Evolutionary conservation across 140 eudicot species (phyloP), one percentile per base, ranked within the genome.

Genomic region (Oenanthe javanica): DNA sequence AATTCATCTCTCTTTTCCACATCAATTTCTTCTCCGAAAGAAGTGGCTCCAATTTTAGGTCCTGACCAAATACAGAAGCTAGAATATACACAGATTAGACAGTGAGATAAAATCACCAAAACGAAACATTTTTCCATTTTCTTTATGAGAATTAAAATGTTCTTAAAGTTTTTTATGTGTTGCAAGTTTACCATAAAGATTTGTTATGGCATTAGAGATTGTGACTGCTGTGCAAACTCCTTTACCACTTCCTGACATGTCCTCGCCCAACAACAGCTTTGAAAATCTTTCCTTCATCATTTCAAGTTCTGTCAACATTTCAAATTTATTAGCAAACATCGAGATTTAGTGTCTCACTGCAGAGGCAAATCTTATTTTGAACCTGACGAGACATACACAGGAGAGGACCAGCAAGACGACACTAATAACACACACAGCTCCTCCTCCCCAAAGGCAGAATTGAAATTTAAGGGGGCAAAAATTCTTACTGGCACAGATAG

Each of bases 211-310:
- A 79, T 95, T 95, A 72, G 99, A 95, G 76, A 95, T 84, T 9
- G 97, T 81, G 38, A 92, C 95, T 19, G 99, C 99, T 9, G 97
- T 95, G 76, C 91, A 89, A 47, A 95, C 99, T 25, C 99, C 99
- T 86, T 95, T 92, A 10, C 97, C 99, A 79, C 97, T 84, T 72
- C 99, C 99, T 47, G 99, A 95, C 99, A 95, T 95, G 80, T 95
- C 99, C 85, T 95, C 97, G 45, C 99, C 99, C 55, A 95, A 67
- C 86, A 95, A 80, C 72, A 95, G 96, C 91, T 89, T 95, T 79
- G 99, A 93, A 82, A 95, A 95, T 86, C 96, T 88, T 82, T 95
- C 99, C 86, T 91, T 95, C 97, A 95, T 95, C 96, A 92, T 84
- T 82, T 95, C 97, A 23, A 95, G 89, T 80, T 92, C 99, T 92